Evolutionary conservation across 1,284 basidiomycete species (phyloP), one percentile per base, ranked within the genome.

Genomic region (Cryptococcus neoformans): DNA sequence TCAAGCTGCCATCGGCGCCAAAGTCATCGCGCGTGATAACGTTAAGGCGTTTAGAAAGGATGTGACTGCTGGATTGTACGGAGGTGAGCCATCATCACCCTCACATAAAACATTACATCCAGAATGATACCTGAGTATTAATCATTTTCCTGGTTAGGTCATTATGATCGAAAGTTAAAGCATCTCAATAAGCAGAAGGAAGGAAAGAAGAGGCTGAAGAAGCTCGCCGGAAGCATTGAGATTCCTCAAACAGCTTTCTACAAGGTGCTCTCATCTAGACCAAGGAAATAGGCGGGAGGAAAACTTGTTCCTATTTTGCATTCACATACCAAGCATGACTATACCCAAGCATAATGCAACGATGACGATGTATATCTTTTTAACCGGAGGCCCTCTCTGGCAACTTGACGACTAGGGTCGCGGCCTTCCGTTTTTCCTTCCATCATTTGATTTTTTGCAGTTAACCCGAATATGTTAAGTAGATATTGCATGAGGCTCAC

Each of bases 41-140:
- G 76, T 97, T 48, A 88, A 88, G 39, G 91, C 93, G 0, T 79
- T 91, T 72, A 84, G 92, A 40, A 92, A 95, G 56, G 95, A 99
- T 67, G 95, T 99, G 28, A 96, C 93, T 0, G 92, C 92, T 12
- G 93, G 93, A 0, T 78, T 97, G 45, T 96, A 96, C 68, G 92
- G 92, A 73, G 92, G 92, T 84, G 62, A 62, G 79, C 34, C 9
- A 6, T 48, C 16, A 35, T 35, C 34, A 16, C 6, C 12, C 3
- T 12, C 40, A 28, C 28, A 28, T 28, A 28, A 28, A 28, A 28
- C 28, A 4, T 4, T 28, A 4, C 28, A 28, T 28, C 28, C 28
- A 4, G 28, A 4, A 28, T 28, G 28, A 4, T 3, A 3, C 28
- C 28, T 3, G n/a, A n/a, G 42, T 6, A 44, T 14, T 16, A 12